These are phyloP conservation scores for Yamadazyma spencermartinsiae DNA, from an alignment of 1,139 yeast genomes.

Conservation along the genomic window DNA sequence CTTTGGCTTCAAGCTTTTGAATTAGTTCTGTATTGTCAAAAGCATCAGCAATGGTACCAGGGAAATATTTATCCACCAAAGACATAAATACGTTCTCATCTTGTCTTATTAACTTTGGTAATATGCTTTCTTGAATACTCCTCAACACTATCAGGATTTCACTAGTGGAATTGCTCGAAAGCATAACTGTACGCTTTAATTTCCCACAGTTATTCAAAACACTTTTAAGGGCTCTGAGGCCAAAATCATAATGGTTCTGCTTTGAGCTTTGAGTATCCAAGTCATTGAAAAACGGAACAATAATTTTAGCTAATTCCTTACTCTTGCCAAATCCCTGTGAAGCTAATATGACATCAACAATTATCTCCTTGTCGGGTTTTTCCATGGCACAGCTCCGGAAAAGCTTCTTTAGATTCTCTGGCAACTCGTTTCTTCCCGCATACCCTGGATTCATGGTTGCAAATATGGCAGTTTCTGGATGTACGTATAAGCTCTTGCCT, in stretches of 20 bases:
- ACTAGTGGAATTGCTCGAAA: constrained; percentile 4
- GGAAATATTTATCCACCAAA: constrained; percentile 29
- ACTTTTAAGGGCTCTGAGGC: constrained; percentile 75
- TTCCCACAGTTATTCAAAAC: constrained; percentile 62
- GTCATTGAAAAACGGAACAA: constrained; percentile 58
- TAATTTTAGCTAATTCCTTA: constrained; percentile 39
- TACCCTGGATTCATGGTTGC: constrained; percentile 93
- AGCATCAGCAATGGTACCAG: constrained; percentile 18
- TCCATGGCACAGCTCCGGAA: constrained; percentile 78
- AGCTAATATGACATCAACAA: constrained; percentile 69
- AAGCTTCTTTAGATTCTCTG: constrained; percentile 80
- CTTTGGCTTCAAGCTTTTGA: constrained; percentile 13
- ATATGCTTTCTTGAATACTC: constrained; percentile 59
- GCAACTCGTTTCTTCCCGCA: constrained; percentile 77
- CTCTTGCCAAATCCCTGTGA: constrained; percentile 71
- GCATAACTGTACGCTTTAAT: constrained; percentile 30
- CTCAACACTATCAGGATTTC: constrained; percentile 49
- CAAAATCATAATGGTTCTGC: constrained; percentile 88
- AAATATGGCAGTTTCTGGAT: constrained; percentile 68
- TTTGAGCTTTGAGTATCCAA: constrained; percentile 40
- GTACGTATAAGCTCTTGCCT: constrained; percentile 44
- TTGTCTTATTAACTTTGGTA: constrained; percentile 59
- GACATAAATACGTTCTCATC: constrained; percentile 47
- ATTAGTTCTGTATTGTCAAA: constrained; percentile 17
- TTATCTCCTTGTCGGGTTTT: constrained; percentile 66